These are phyloP conservation scores for Aureobasidium sp. DNA, from an alignment of 2,329 filamentous ascomycete species.

Conservation along the genomic window DNA sequence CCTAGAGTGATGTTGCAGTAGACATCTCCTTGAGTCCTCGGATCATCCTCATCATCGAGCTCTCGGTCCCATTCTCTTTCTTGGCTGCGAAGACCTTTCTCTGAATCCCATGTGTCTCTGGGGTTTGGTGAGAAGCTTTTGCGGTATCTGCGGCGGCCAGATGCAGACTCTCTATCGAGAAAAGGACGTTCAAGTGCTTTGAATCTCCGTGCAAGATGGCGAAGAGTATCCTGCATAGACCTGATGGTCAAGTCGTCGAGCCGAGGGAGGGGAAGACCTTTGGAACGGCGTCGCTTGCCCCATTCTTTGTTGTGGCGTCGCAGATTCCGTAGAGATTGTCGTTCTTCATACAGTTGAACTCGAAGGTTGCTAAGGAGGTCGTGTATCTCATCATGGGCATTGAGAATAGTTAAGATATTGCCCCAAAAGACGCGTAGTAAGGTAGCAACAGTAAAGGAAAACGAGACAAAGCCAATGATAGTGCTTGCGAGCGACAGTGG, in stretches of 20 bases:
- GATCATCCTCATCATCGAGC: slow-evolving; percentile 27
- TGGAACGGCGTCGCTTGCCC: neutral
- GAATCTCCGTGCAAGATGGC: slow-evolving; percentile 32
- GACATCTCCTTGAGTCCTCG: slow-evolving; percentile 25
- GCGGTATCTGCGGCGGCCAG: slow-evolving; percentile 1
- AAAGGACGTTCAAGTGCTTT: slow-evolving; percentile 33
- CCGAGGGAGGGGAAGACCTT: slow-evolving; percentile 2
- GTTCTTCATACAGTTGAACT: slow-evolving; percentile 36
- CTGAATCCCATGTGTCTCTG: neutral
- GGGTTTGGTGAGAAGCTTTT: neutral
- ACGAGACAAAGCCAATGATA: slow-evolving; percentile 36
- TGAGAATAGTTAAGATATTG: slow-evolving; percentile 32
- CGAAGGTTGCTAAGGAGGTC: slow-evolving; percentile 35
- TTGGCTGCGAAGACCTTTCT: slow-evolving; percentile 16
- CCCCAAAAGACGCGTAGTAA: slow-evolving; percentile 36
- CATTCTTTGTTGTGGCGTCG: slow-evolving; percentile 20
- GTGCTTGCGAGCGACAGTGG: slow-evolving; percentile 31
- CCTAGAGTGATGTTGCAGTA: slow-evolving; percentile 30
- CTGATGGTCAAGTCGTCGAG: slow-evolving; percentile 31
- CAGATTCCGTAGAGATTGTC: slow-evolving; percentile 28
- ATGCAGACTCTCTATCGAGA: slow-evolving; percentile 19
- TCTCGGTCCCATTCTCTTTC: slow-evolving; percentile 20
- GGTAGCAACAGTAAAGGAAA: slow-evolving; percentile 37
- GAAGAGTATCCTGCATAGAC: slow-evolving; percentile 31
- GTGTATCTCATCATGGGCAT: slow-evolving; percentile 34